Conservation (phyloP, 1,284 basidiomycete species). For the Heterobasidion irregulare region DNA sequence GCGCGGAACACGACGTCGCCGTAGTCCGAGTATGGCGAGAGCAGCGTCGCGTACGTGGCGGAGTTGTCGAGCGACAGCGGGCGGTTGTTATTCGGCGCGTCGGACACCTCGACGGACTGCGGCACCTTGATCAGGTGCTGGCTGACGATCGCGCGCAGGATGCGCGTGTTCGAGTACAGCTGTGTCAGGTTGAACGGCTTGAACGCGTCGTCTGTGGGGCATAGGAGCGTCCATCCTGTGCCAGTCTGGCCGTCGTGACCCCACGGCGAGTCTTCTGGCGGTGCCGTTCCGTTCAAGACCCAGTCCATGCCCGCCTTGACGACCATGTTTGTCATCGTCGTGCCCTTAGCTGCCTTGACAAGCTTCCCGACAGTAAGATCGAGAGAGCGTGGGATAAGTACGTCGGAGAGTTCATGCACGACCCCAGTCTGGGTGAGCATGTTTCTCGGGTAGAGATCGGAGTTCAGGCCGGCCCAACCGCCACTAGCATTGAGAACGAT, state of each 20-base stretch:
- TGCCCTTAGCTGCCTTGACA: slow-evolving; percentile 78
- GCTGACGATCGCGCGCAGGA: slow-evolving; percentile 64
- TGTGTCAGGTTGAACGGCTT: slow-evolving; percentile 80
- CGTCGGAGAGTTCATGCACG: slow-evolving; percentile 83
- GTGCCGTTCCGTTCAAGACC: slow-evolving; percentile 80
- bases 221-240: slow-evolving; percentile 76
- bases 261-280: slow-evolving; percentile 58
- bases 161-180: slow-evolving; percentile 56
- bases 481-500: slow-evolving; percentile 56
- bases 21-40: slow-evolving; percentile 52
- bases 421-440: slow-evolving; percentile 84
- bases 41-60: slow-evolving; percentile 68
- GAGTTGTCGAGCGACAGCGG: slow-evolving; percentile 70
- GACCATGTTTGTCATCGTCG: slow-evolving; percentile 83
- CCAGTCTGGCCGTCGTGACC: slow-evolving; percentile 38
- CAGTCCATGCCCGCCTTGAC: slow-evolving; percentile 81
- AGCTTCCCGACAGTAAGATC: slow-evolving; percentile 85
- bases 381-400: slow-evolving; percentile 86
- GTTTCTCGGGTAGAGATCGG: slow-evolving; percentile 49
- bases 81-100: slow-evolving; percentile 50
- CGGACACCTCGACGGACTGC: slow-evolving; percentile 17
- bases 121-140: slow-evolving; percentile 80
- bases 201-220: slow-evolving; percentile 90
- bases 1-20: slow-evolving; percentile 78
- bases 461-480: slow-evolving; percentile 66